These are phyloP conservation scores for Erythrophleum fordii DNA, from an alignment of 306 rosid genomes.

Conservation along the genomic window DNA sequence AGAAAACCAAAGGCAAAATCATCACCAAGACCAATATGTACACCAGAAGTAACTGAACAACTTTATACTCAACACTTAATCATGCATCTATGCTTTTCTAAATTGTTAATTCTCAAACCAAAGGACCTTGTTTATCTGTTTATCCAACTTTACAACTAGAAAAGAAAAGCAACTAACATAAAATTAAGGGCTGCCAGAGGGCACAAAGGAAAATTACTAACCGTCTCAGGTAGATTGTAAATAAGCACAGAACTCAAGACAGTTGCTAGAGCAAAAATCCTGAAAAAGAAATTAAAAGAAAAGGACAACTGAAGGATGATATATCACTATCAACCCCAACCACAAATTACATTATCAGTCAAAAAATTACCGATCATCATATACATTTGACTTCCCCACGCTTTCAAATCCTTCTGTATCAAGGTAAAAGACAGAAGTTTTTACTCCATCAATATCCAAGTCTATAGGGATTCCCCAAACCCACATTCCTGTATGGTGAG, in stretches of 20 bases:
- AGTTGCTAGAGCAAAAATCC: constrained; percentile 93
- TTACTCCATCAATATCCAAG: constrained; percentile 76
- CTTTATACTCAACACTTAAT: constrained; percentile 2
- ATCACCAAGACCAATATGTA: constrained; percentile 7
- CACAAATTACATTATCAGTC: constrained; percentile 31
- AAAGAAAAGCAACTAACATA: background rate
- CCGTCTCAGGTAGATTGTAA: constrained; percentile 94
- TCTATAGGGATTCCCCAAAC: constrained; percentile 92
- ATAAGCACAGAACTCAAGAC: constrained; percentile 93
- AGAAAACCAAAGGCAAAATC: background rate
- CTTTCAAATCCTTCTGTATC: constrained; percentile 98
- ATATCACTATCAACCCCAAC: constrained; percentile 12
- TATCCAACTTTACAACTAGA: constrained; percentile 15
- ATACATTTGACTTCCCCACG: constrained; percentile 89
- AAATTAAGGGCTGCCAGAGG: constrained; percentile 6
- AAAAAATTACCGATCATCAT: constrained; percentile 89
- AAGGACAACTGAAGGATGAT: constrained; percentile 13
- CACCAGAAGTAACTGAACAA: background rate
- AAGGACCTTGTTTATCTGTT: background rate
- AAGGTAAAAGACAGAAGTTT: constrained; percentile 83
- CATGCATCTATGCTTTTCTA: constrained; percentile 2
- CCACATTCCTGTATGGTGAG: constrained; percentile 76
- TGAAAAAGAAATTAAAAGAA: constrained; percentile 41
- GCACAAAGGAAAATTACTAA: constrained; percentile 42
- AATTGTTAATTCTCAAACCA: background rate